Percentiles rank a stretch among this genome's conserved stretches.
Evolutionary conservation across 2,329 filamentous ascomycete species (phyloP).

Genomic region (Chalaropsis ovoidea): DNA sequence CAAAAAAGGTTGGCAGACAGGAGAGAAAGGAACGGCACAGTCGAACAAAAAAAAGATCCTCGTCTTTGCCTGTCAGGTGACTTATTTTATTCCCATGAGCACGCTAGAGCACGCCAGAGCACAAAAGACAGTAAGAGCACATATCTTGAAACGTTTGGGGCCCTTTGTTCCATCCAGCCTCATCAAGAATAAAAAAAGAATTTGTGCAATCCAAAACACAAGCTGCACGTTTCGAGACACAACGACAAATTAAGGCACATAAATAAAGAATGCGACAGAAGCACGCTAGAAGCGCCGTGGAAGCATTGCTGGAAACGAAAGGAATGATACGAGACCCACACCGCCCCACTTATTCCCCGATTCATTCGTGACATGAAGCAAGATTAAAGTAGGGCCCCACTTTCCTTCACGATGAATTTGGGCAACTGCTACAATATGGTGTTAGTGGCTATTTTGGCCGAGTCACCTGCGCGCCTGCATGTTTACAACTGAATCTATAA

Average conservation of each 20-base stretch:
- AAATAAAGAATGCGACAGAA: background rate
- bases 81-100: background rate
- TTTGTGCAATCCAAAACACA: background rate
- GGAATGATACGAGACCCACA: background rate
- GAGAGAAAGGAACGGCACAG: background rate
- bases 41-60: background rate
- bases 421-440: too few species aligned
- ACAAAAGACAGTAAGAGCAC: background rate
- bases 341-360: background rate
- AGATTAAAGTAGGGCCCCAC: background rate
- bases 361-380: background rate
- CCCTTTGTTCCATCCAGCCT: background rate
- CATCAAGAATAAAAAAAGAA: background rate
- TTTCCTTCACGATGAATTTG: background rate
- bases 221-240: background rate
- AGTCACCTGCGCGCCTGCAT: too few species aligned
- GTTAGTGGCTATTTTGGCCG: too few species aligned
- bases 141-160: background rate
- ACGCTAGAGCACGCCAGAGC: background rate
- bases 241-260: conserved; percentile 1
- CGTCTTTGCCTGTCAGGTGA: background rate
- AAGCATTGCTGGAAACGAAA: background rate
- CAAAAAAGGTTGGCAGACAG: background rate
- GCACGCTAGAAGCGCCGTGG: conserved; percentile 2
- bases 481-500: background rate